phyloP scores from a whole-genome alignment of 2,329 filamentous ascomycete species.

The Verticillium alfalfae region DNA sequence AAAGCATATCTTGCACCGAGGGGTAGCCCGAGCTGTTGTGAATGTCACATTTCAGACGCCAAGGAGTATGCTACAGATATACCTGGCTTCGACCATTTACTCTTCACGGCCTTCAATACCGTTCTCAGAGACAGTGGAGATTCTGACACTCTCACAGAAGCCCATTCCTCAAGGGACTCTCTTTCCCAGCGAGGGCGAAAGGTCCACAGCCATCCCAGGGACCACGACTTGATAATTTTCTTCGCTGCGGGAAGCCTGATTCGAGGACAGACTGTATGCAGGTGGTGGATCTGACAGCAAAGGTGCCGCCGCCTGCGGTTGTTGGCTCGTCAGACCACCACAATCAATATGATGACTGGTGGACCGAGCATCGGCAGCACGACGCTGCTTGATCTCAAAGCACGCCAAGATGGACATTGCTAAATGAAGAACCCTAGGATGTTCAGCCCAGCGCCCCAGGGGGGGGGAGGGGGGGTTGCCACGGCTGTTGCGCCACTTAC shows the following conservation, averaged over 20 bases:
- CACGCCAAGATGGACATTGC: neutral
- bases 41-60: too few species aligned
- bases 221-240: neutral
- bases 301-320: neutral
- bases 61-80: too few species aligned
- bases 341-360: neutral
- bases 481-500: conserved; percentile 2
- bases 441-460: neutral
- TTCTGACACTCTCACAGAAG: too few species aligned
- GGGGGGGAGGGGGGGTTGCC: neutral
- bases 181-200: neutral
- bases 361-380: neutral
- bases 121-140: too few species aligned
- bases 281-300: neutral
- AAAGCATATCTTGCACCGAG: too few species aligned
- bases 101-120: too few species aligned
- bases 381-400: neutral
- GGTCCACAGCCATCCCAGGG: neutral
- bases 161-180: neutral
- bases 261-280: neutral
- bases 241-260: neutral
- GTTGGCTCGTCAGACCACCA: neutral
- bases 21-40: too few species aligned
- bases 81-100: too few species aligned
- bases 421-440: neutral